phyloP scores from a whole-genome alignment of 164 flowering plant genomes.

The Aristolochia contorta region DNA sequence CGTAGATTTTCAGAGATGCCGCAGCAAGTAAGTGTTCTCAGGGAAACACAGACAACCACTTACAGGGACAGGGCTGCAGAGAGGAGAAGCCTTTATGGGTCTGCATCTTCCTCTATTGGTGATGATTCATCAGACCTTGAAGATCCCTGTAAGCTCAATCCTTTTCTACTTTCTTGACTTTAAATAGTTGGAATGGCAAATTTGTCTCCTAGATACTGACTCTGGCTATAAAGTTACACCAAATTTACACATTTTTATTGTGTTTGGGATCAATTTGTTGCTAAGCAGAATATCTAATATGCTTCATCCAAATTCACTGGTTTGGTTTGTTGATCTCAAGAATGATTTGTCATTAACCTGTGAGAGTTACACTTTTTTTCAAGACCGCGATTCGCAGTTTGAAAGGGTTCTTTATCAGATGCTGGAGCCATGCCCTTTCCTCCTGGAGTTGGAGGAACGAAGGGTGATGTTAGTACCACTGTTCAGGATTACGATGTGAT shows the following conservation, averaged over 20 bases:
- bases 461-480: constrained; percentile 30
- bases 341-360: constrained; percentile 23
- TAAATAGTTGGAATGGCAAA: no score
- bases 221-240: no score
- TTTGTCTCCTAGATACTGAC: no score
- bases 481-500: constrained; percentile 74
- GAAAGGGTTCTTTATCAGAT: constrained; percentile 55
- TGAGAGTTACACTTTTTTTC: constrained; percentile 35
- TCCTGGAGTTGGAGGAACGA: constrained; percentile 81
- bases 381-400: constrained; percentile 62
- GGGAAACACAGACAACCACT: constrained; percentile 48
- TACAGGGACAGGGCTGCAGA: constrained; percentile 99
- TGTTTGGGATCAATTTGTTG: constrained; percentile 4
- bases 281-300: constrained; percentile 6
- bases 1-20: constrained; percentile 96
- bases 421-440: constrained; percentile 76
- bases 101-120: constrained; percentile 46
- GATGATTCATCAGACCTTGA: constrained; percentile 40
- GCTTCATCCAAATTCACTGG: constrained; percentile 16
- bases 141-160: constrained; percentile 66
- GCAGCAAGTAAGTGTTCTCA: constrained; percentile 26
- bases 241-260: not conserved
- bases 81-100: constrained; percentile 87
- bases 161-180: no score
- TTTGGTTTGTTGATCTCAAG: constrained; percentile 20